Base-by-base conservation (phyloP, 192 early-diverging fungal species). In the Coemansia sp. region DNA sequence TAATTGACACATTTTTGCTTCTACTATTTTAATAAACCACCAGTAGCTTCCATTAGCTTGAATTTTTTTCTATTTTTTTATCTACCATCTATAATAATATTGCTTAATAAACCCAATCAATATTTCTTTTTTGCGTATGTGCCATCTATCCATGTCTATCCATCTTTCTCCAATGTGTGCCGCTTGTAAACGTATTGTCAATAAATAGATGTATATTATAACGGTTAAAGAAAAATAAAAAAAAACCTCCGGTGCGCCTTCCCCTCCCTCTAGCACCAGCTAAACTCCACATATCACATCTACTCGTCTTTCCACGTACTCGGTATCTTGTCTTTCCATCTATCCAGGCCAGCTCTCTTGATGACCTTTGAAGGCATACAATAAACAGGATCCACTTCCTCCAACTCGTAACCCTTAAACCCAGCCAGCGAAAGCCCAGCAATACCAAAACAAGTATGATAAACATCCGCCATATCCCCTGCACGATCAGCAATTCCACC, bases 401-500 rank as follows among this genome's bases (percentile, higher is more conserved):
- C 79, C 23, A 99, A 72, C 24, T 37, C 39, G 18, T 15, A 48
- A 10, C 80, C 84, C 6, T 78, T 64, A 65, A 89, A 91, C 0
- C 89, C 91, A 5, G 93, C 66, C 40, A 99, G 64, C 6, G 94
- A 91, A 37, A 99, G 75, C 22, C 87, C 95, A 23, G 88, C 83
- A 27, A 99, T 71, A 20, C 94, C 94, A 86, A 99, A 99, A 14
- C 92, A 59, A 1, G 94, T 97, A 55, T 99, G 96, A 67, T 96
- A 99, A 2, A 99, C 94, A 63, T 99, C 96, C 0, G 88, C 82
- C 47, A 93, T 75, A 55, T 99, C 87, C 3, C 90, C 91, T 8
- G 87, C 86, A 20, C 96, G 81, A 74, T 99, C 96, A 1, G 94
- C 84, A 53, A 99, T 94, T 9, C 95, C 95, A 34, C 96, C 96